These are phyloP conservation scores for Gossypium ekmanianum DNA, from an alignment of 345 rosid genomes.

Conservation along the genomic window DNA sequence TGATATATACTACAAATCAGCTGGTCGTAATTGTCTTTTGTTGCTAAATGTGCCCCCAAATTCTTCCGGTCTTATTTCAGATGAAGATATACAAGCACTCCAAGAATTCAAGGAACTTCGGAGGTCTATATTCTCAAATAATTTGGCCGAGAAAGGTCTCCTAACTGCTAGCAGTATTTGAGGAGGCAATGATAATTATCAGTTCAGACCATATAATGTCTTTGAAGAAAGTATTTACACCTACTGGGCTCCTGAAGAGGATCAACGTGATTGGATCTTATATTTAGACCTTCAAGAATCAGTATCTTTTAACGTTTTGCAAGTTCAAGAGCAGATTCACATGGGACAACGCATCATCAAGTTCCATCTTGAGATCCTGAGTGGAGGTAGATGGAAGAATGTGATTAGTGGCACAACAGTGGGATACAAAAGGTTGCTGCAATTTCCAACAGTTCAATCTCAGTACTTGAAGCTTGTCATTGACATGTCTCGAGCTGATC, in stretches of 20 bases:
- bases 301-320: conserved; percentile 65
- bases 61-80: conserved; percentile 77
- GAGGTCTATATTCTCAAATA: conserved; percentile 53
- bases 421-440: conserved; percentile 65
- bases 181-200: conserved; percentile 29
- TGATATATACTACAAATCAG: conserved; percentile 71
- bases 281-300: conserved; percentile 42
- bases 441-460: conserved; percentile 44
- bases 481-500: conserved; percentile 61
- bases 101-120: conserved; percentile 52
- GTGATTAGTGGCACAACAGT: conserved; percentile 66
- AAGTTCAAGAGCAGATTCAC: conserved; percentile 77
- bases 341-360: conserved; percentile 70
- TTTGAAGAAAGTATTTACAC: conserved; percentile 53
- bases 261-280: conserved; percentile 46
- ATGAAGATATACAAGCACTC: conserved; percentile 64
- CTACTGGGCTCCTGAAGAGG: conserved; percentile 86
- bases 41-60: conserved; percentile 84
- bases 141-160: conserved; percentile 44
- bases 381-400: conserved; percentile 47
- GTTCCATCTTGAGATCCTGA: conserved; percentile 53
- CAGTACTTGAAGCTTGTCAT: conserved; percentile 56
- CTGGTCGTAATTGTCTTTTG: conserved; percentile 72
- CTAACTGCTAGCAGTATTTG: conserved; percentile 56
- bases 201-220: conserved; percentile 45